Evolutionary conservation across 1,139 yeast genomes (phyloP), one percentile per base, ranked within the genome.

Genomic region (Yamadazyma mexicana): DNA sequence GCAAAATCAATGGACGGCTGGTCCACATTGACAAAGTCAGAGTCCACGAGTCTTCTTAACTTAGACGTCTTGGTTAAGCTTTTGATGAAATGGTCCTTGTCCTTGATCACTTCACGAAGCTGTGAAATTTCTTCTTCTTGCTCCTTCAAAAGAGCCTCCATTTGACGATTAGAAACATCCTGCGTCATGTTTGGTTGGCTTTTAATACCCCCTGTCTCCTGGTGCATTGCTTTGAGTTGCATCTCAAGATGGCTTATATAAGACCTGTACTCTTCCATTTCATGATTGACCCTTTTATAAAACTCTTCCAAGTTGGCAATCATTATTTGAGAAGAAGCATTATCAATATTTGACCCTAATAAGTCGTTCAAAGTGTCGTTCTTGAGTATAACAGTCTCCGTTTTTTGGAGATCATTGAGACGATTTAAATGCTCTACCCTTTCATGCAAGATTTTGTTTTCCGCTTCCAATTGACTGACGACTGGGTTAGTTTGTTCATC

Each of bases 41-140:
- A 58, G 32, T 70, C 77, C 15, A 69, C 75, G 34, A 73, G 52
- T 35, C 73, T 70, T 27, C 85, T 66, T 36, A 79, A 62, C 46
- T 79, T 68, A 28, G 77, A 69, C 1, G 83, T 76, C 40, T 81
- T 77, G 32, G 82, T 79, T 35, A 89, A 66, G 8, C 94, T 89
- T 46, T 77, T 77, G 41, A 89, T 87, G 46, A 89, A 81, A 37
- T 83, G 82, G 50, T 88, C 95, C 58, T 88, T 89, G 50, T 73
- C 79, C 39, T 75, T 73, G 38, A 87, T 61, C 37, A 76, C 69
- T 44, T 79, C 84, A 51, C 75, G 75, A 50, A 89, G 66, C 40
- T 81, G 87, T 36, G 66, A 57, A 9, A 88, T 78, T 56, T 87
- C 95, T 38, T 81, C 89, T 45, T 77, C 83, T 49, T 84, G 83